phyloP scores from a whole-genome alignment of 2,329 filamentous ascomycete species.

The Fusarium goolgardi region DNA sequence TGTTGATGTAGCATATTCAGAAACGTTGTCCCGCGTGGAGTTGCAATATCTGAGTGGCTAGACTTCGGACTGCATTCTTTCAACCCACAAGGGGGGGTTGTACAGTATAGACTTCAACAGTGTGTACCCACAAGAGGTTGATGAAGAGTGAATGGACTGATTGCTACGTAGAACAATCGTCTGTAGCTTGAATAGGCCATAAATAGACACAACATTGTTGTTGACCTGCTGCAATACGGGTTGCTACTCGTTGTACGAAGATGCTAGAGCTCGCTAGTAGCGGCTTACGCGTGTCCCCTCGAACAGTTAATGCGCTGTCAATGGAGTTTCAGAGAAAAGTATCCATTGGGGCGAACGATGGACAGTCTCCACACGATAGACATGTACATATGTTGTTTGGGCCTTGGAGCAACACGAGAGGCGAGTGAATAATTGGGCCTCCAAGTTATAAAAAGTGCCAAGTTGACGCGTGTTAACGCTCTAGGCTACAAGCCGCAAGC shows the following conservation, averaged over 20 bases:
- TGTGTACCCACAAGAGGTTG: neutral
- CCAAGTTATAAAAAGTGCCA: neutral
- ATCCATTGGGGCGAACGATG: conserved; percentile 18
- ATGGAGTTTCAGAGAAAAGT: neutral
- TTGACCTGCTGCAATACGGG: conserved; percentile 1
- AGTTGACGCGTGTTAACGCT: conserved; percentile 4
- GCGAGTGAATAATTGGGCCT: conserved; percentile 12
- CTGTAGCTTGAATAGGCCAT: conserved; percentile 1
- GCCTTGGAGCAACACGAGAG: neutral
- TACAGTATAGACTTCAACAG: neutral
- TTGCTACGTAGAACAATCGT: conserved; percentile 9
- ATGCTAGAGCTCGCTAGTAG: conserved; percentile 35
- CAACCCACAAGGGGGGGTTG: neutral
- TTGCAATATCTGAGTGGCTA: neutral
- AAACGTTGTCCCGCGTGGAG: neutral
- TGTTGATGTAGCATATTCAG: neutral
- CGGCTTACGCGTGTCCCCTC: conserved; percentile 42
- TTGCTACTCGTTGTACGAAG: neutral
- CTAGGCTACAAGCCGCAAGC: neutral
- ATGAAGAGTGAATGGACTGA: conserved; percentile 9
- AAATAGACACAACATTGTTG: neutral
- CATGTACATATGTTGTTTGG: neutral
- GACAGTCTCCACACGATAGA: conserved; percentile 11
- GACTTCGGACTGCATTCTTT: neutral
- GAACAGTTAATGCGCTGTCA: conserved; percentile 14